phyloP scores from a whole-genome alignment of 73 alveolate species.

The Symbiodinium natans region DNA sequence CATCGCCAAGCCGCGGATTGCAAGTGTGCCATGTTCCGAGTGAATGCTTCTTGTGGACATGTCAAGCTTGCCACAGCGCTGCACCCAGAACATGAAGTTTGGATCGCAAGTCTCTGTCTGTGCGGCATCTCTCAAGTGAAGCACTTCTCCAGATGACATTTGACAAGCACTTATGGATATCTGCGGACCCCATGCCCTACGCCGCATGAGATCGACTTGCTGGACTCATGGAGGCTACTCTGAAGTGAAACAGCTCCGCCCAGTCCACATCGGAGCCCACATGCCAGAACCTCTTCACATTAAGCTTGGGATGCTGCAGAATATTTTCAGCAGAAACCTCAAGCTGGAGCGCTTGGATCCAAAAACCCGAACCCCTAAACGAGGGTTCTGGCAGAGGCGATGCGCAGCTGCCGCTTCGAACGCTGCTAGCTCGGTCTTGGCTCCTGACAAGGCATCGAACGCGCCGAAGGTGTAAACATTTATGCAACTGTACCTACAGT shows the following conservation, averaged over 20 bases:
- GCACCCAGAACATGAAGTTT: no score
- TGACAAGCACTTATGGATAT: neutral
- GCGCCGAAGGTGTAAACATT: no score
- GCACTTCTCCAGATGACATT: no score
- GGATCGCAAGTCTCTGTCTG: no score
- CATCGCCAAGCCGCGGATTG: neutral
- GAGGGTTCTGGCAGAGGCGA: neutral
- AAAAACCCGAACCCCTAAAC: no score
- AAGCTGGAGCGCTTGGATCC: neutral
- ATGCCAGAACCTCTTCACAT: neutral
- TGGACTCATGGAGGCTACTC: neutral
- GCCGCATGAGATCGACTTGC: neutral
- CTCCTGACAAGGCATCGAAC: no score
- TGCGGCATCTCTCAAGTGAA: no score
- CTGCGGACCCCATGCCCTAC: neutral
- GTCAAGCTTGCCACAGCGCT: no score
- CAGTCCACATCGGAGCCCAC: neutral
- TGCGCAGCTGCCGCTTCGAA: neutral
- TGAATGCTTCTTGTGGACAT: neutral
- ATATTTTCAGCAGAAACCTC: neutral
- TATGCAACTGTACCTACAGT: no score
- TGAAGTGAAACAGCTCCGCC: neutral
- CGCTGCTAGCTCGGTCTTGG: neutral
- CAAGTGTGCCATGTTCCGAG: neutral
- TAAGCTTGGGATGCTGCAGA: neutral